phyloP scores from a whole-genome alignment of 371 early-diverging fungal genomes.

The Batrachochytrium dendrobatidis region DNA sequence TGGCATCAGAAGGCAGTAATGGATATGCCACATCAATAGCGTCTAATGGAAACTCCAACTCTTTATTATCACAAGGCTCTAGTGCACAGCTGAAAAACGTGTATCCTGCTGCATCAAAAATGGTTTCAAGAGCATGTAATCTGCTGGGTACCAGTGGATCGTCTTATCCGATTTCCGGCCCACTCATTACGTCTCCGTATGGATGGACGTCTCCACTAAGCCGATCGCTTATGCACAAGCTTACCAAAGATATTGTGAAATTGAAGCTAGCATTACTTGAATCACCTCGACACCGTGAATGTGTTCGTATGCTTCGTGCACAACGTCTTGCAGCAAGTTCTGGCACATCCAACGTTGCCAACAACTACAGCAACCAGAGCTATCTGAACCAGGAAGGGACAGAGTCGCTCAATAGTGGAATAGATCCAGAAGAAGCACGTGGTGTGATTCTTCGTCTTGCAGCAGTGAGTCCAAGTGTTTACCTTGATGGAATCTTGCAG shows the following conservation, averaged over 20 bases:
- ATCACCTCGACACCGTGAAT: slow-evolving; percentile 25
- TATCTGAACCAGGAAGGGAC: too few relatives aligned
- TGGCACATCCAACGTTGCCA: background rate
- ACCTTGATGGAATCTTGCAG: slow-evolving; percentile 35
- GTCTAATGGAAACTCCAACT: background rate
- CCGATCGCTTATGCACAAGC: slow-evolving; percentile 26
- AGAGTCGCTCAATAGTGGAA: slow-evolving; percentile 2
- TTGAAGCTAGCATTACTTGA: slow-evolving; percentile 33
- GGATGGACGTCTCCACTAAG: slow-evolving; percentile 25
- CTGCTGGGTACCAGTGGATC: slow-evolving; percentile 9
- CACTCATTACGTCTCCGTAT: slow-evolving; percentile 23
- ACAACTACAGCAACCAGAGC: too few relatives aligned
- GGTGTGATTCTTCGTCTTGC: slow-evolving; percentile 35
- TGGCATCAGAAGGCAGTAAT: too few relatives aligned
- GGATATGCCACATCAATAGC: too few relatives aligned
- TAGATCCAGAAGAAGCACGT: slow-evolving; percentile 26
- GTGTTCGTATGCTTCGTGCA: slow-evolving; percentile 26
- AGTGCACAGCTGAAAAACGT: background rate
- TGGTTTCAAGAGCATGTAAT: background rate
- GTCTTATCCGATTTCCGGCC: slow-evolving; percentile 24
- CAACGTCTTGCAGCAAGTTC: background rate
- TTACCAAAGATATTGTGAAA: slow-evolving; percentile 34
- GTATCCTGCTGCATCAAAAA: too few relatives aligned
- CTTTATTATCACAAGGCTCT: background rate
- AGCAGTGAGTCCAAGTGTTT: slow-evolving; percentile 37